These are phyloP conservation scores for Lunasporangiospora selenospora DNA, from an alignment of 192 early-diverging fungal genomes.

Conservation along the genomic window DNA sequence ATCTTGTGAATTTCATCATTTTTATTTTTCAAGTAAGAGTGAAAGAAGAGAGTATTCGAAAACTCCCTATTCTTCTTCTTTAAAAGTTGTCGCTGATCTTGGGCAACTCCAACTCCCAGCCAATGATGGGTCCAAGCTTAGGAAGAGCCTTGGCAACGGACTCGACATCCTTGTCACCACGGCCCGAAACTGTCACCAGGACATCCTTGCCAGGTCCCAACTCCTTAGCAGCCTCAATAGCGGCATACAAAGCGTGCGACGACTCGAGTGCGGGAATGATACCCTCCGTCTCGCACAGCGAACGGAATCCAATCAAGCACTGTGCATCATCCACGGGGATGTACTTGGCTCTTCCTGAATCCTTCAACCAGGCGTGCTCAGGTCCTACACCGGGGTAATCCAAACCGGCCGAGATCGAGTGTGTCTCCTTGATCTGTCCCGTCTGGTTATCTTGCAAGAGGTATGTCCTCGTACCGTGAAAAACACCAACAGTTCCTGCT, in stretches of 20 bases:
- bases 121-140: conserved; percentile 89
- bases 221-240: conserved; percentile 77
- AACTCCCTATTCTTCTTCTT: neutral
- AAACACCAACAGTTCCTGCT: conserved; percentile 86
- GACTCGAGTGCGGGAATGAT: conserved; percentile 98
- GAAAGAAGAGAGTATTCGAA: neutral
- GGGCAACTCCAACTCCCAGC: conserved; percentile 76
- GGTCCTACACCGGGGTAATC: conserved; percentile 99
- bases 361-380: conserved; percentile 93
- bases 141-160: conserved; percentile 92
- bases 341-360: conserved; percentile 86
- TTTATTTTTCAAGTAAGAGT: neutral
- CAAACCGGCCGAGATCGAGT: conserved; percentile 94
- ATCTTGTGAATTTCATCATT: neutral
- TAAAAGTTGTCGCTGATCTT: conserved; percentile 48
- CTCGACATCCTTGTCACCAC: conserved; percentile 98
- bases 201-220: conserved; percentile 82
- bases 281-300: conserved; percentile 76
- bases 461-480: conserved; percentile 97
- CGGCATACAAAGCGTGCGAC: conserved; percentile 89
- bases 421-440: conserved; percentile 97
- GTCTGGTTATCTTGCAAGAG: conserved; percentile 90
- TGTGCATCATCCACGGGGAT: conserved; percentile 80
- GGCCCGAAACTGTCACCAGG: conserved; percentile 89
- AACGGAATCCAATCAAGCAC: conserved; percentile 85